Evolutionary conservation across 208 protist genomes (phyloP), one percentile per base, ranked within the genome.

Genomic region (Crithidia brevicula): DNA sequence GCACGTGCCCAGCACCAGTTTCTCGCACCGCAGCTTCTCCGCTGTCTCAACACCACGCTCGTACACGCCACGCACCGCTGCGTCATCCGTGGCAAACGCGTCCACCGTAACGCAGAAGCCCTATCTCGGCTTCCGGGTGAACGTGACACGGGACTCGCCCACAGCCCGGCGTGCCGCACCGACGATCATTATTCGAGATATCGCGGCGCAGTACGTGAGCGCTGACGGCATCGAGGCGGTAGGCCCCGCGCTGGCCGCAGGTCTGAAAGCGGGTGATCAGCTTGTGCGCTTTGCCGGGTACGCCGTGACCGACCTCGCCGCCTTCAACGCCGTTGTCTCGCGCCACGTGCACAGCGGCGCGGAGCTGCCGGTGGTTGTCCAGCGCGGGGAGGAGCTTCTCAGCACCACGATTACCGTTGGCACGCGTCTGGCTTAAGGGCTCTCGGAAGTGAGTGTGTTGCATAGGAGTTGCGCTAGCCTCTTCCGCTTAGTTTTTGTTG

Each of bases 241-340:
- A 11, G 82, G 85, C 16, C 90, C 90, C 2, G 90, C 87, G 33
- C 65, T 75, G 45, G 71, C 53, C 22, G 87, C 90, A 8, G 87
- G 87, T 23, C 62, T 95, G 60, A 51, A 79, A 47, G 75, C 71
- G 0, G 87, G 85, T 23, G 90, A 95, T 65, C 75, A 83, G 47
- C 77, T 95, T 0, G 57, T 87, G 46, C 90, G 90, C 47, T 95
- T 95, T 63, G 90, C 85, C 7, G 86, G 87, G 25, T 95, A 93
- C 67, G 70, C 87, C 1, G 90, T 95, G 27, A 95, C 90, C 15
- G 90, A 95, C 58, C 79, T 95, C 9, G 77, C 90, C 18, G 82
- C 90, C 27, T 95, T 95, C 64, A 95, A 95, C 53, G 78, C 86
- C 18, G 79, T 95, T 16, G 87, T 92, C 5, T 74, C 85, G 30